Evolutionary conservation across 2,329 filamentous ascomycete species (phyloP), one percentile per base, ranked within the genome.

Genomic region (Fusarium sp.): DNA sequence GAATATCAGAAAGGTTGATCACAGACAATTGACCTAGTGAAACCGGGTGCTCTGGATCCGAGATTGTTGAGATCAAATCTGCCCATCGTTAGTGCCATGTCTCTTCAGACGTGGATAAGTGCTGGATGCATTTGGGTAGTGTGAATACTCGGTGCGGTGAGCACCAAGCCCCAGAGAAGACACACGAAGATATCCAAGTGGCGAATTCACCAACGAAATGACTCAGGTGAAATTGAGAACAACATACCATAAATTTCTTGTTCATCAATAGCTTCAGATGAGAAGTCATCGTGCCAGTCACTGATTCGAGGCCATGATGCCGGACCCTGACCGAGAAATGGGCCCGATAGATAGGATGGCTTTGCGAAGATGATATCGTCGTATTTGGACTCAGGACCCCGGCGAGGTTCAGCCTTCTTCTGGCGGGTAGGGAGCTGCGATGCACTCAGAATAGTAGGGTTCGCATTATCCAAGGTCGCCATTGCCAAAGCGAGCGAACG

Each of bases 31-130:
- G 94, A 64, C 94, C 96, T 47, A 99, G 87, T 4, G 95, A 97
- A 52, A 97, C 88, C 36, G 96, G 96, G 76, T 99, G 96, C 81
- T 99, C 96, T 3, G 96, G 96, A 78, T 99, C 96, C 23, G 93
- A 95, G 75, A 99, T 97, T 72, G 92, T 91, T 67, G 94, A 93
- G 73, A 99, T 96, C 63, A 99, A 86, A 82, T 99, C 95, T 96
- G 67, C 69, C 67, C 31, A 37, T 17, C 14, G 47, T 75, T 57
- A 76, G 70, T 52, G 15, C 33, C 48, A 13, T 31, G 43, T 55
- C 18, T 40, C 39, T 27, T 40, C 17, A 36, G 35, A 25, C 27
- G 17, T 17, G 31, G 17, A 46, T 33, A 21, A 41, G 25, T n/a
- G 36, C 29, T 35, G 15, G 21, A 46, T 23, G 49, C 47, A 36